Evolutionary conservation across 441 rosid genomes (phyloP).

Genomic region (Aleurites moluccanus): DNA sequence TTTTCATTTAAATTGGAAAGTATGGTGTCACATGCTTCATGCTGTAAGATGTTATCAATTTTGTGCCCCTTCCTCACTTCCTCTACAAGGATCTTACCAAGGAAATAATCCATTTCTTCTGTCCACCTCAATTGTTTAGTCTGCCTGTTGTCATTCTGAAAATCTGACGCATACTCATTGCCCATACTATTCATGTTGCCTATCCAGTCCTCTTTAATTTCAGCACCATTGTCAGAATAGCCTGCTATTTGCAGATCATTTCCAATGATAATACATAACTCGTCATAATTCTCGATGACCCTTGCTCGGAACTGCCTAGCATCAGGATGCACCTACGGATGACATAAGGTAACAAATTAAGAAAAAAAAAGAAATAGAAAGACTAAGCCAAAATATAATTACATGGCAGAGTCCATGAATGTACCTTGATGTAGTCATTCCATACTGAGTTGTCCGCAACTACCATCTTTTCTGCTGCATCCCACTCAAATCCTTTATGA

Average conservation of each 20-base stretch:
- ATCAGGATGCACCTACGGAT: not conserved
- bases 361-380: too few relatives aligned
- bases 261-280: conserved; percentile 17
- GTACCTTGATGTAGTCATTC: not conserved
- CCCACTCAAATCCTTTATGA: conserved; percentile 5
- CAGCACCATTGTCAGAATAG: conserved; percentile 5
- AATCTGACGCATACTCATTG: not conserved
- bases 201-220: not conserved
- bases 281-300: too few relatives aligned
- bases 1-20: too few relatives aligned
- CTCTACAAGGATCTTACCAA: too few relatives aligned
- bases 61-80: too few relatives aligned
- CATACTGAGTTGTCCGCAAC: not conserved
- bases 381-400: too few relatives aligned
- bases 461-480: not conserved
- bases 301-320: too few relatives aligned
- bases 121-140: conserved; percentile 14
- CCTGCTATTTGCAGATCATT: conserved; percentile 7
- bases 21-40: too few relatives aligned
- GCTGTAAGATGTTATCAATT: too few relatives aligned
- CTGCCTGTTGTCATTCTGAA: conserved; percentile 11
- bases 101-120: conserved; percentile 11
- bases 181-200: conserved; percentile 4
- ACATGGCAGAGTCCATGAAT: not conserved
- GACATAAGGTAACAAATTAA: not conserved